Evolutionary conservation across 805 yeast genomes (phyloP).

Genomic region (Zygosaccharomyces bisporus): DNA sequence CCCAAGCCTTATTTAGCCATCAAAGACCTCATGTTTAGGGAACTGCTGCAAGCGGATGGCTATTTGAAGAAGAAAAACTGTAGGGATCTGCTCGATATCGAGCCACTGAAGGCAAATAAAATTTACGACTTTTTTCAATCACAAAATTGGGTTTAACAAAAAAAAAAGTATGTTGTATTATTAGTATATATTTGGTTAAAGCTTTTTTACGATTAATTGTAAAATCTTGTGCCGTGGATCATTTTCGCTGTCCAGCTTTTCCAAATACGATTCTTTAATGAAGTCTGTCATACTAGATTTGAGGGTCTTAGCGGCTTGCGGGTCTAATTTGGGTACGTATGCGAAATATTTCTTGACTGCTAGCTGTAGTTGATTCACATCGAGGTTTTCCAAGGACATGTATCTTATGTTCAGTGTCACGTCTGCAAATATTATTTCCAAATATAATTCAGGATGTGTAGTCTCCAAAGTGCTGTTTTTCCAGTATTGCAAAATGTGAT

Average conservation of each 20-base stretch:
- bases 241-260: conserved; percentile 23
- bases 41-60: conserved; percentile 82
- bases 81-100: conserved; percentile 79
- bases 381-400: conserved; percentile 36
- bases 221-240: conserved; percentile 34
- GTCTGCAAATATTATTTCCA: conserved; percentile 46
- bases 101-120: conserved; percentile 78
- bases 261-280: conserved; percentile 36
- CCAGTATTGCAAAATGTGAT: conserved; percentile 58
- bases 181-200: conserved; percentile 16
- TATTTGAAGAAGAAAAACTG: conserved; percentile 76
- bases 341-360: conserved; percentile 70
- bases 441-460: conserved; percentile 36
- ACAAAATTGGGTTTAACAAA: conserved; percentile 71
- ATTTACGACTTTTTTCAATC: conserved; percentile 89
- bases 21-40: conserved; percentile 84
- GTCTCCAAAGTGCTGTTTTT: conserved; percentile 37
- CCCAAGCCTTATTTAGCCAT: conserved; percentile 95
- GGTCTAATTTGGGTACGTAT: conserved; percentile 45
- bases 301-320: conserved; percentile 35
- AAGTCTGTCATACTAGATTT: conserved; percentile 35
- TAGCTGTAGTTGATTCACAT: conserved; percentile 57
- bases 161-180: conserved; percentile 1
- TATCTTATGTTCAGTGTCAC: conserved; percentile 66
- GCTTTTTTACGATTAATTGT: conserved; percentile 33